Base-by-base conservation (phyloP, 768 basidiomycete species). In the Pleurotus platypus region DNA sequence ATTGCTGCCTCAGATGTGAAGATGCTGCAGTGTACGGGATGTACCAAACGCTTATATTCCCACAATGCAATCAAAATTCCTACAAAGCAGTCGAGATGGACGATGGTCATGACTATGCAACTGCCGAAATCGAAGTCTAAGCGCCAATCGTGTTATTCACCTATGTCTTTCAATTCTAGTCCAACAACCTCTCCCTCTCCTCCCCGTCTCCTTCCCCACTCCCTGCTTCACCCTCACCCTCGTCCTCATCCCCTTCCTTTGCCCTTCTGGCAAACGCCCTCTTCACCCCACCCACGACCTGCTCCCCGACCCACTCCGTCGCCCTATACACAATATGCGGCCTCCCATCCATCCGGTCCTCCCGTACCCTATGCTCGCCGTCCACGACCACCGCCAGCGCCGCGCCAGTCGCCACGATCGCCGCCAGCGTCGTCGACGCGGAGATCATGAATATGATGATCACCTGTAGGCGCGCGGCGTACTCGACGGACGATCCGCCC, bases 361-460 rank as follows among this genome's bases (percentile, higher is more conserved):
- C 65, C 16, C 89, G 77, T 5, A 91, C 70, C 20, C 88, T 75
- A 62, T 89, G 82, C 53, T 90, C 82, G 15, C 63, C 61, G 64
- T 95, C 93, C 38, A 93, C 81, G 5, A 87, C 77, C 12, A 87
- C 77, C 3, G 68, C 67, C 6, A 94, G 78, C 5, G 83, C 77
- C 42, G 84, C 72, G 56, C 86, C 70, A 0, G 87, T 86, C 2
- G 84, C 81, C 51, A 81, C 72, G 55, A 91, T 85, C 2, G 86
- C 78, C 11, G 88, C 82, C 22, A 95, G 78, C 0, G 86, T 83
- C 0, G 89, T 88, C 57, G 84, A 81, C 0, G 92, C 85, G 2
- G 86, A 85, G 46, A 94, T 91, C 88, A 94, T 90, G 71, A 95
- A 94, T 85, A 94, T 90, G 72, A 95, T 92, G 57, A 95, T 85